These are phyloP conservation scores for Pythium apleroticum DNA, from an alignment of 352 stramenopile species.

Conservation along the genomic window DNA sequence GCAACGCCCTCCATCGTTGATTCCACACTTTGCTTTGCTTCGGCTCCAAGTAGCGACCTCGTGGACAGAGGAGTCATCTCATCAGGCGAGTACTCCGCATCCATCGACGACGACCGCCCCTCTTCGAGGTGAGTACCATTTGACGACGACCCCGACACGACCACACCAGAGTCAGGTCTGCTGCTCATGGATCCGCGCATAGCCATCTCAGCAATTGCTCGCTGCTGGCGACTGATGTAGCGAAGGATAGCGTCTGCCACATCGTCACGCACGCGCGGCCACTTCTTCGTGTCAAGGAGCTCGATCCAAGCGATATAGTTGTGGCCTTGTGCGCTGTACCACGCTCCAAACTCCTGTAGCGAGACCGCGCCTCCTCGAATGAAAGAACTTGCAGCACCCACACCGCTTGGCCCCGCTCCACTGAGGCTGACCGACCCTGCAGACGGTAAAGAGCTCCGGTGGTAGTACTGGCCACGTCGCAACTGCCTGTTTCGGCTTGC, in stretches of 20 bases:
- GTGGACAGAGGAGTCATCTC: constrained; percentile 41
- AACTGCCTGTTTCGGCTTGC: constrained; percentile 34
- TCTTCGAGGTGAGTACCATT: constrained; percentile 46
- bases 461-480: constrained; percentile 51
- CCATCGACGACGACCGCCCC: constrained; percentile 39
- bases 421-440: constrained; percentile 54
- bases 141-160: constrained; percentile 66
- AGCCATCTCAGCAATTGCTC: constrained; percentile 38
- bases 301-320: constrained; percentile 88
- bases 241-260: constrained; percentile 74
- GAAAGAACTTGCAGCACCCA: constrained; percentile 68
- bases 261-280: constrained; percentile 58
- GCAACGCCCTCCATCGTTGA: constrained; percentile 53
- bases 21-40: constrained; percentile 30
- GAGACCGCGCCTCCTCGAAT: constrained; percentile 73
- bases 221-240: constrained; percentile 74
- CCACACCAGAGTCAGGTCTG: constrained; percentile 52
- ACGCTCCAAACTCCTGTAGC: constrained; percentile 84
- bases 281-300: constrained; percentile 82
- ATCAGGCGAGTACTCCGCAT: constrained; percentile 40
- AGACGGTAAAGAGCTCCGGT: constrained; percentile 68
- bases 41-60: constrained; percentile 35
- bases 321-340: constrained; percentile 83
- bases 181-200: constrained; percentile 24
- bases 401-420: constrained; percentile 51